A percentile compares a stretch with the other conserved stretches of the same genome.
Evolutionary conservation across 148 eudicot species (phyloP).

Genomic region (Euryodendron excelsum): DNA sequence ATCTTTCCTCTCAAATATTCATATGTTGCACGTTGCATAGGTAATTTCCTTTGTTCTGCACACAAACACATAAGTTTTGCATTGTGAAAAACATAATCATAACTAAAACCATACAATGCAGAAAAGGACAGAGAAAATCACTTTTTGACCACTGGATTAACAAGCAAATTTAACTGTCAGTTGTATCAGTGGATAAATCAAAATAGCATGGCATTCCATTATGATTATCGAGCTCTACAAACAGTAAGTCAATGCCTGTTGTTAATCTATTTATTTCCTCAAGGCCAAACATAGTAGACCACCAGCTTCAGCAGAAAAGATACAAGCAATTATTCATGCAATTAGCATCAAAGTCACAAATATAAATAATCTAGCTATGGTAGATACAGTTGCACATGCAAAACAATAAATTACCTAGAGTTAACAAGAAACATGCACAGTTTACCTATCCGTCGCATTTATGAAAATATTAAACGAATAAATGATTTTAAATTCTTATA

Average conservation of each 20-base stretch:
- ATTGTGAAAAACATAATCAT: neutral
- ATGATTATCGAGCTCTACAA: neutral
- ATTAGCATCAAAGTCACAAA: neutral
- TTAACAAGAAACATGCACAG: too few species aligned
- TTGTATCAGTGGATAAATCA: neutral
- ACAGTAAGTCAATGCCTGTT: neutral
- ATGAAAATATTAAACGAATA: too few species aligned
- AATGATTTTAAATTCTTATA: neutral
- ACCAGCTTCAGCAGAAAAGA: neutral
- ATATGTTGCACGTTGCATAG: conserved; percentile 69
- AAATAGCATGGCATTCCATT: neutral
- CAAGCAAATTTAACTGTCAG: neutral
- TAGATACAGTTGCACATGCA: neutral
- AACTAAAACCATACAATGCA: neutral
- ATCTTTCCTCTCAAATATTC: conserved; percentile 88
- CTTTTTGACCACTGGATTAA: neutral
- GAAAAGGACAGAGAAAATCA: conserved; percentile 1
- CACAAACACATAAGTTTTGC: neutral
- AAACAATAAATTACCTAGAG: neutral
- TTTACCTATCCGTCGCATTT: too few species aligned
- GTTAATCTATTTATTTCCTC: neutral
- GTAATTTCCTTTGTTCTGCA: conserved; percentile 72
- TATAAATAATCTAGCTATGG: neutral
- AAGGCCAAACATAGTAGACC: neutral
- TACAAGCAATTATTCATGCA: neutral